Conservation (phyloP, 345 rosid species). For the Cardiospermum halicacabum region DNA sequence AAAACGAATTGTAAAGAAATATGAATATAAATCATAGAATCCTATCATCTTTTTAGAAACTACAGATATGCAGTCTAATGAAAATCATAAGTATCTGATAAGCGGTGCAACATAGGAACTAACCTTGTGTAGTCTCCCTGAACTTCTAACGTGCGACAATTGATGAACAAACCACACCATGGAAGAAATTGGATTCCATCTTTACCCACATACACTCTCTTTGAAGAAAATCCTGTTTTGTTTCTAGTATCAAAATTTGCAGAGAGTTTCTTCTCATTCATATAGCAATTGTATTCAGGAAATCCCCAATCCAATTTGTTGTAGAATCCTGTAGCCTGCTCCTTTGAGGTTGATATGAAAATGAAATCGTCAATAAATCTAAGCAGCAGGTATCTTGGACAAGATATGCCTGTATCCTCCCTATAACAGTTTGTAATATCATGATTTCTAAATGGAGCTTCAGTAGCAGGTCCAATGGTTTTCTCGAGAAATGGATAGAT, state of each 20-base stretch:
- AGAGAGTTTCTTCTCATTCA: conserved; percentile 68
- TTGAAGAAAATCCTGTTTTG: conserved; percentile 29
- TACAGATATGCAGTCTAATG: background rate
- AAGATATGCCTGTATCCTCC: conserved; percentile 21
- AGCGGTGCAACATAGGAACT: conserved; percentile 12
- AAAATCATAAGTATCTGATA: background rate
- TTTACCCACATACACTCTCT: conserved; percentile 40
- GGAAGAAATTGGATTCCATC: conserved; percentile 52
- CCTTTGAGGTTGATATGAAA: conserved; percentile 70
- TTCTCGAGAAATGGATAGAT: conserved; percentile 58
- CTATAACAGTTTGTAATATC: conserved; percentile 1
- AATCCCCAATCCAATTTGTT: conserved; percentile 50
- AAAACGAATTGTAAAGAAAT: conserved; percentile 3
- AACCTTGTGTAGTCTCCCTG: conserved; percentile 85
- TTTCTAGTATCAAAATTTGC: conserved; percentile 51
- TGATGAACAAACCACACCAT: conserved; percentile 86
- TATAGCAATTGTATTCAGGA: conserved; percentile 65
- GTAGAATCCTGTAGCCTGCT: conserved; percentile 53
- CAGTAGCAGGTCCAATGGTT: conserved; percentile 16
- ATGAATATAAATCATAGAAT: background rate
- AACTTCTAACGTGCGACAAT: conserved; percentile 60
- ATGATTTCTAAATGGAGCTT: conserved; percentile 19
- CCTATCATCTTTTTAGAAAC: background rate
- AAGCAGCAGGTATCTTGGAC: conserved; percentile 40
- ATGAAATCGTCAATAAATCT: conserved; percentile 79